Percentiles rank a stretch among this genome's conserved stretches.
Conservation (phyloP, 1,139 yeast genomes). For the Torulaspora globosa region DNA sequence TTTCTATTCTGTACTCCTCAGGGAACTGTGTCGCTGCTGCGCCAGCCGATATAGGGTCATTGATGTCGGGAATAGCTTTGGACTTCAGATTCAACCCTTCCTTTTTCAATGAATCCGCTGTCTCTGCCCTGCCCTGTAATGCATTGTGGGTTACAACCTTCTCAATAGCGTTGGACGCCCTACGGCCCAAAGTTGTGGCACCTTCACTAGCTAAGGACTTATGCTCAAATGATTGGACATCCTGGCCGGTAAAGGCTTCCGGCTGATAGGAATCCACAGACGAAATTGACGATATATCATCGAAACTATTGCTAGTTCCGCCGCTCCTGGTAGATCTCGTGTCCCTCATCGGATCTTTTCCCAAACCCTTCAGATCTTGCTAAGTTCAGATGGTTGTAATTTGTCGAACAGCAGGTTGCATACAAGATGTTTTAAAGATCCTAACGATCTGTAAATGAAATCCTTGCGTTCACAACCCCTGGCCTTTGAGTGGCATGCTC, state of each 20-base stretch:
- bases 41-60: slow-evolving; percentile 24
- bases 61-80: slow-evolving; percentile 27
- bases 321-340: background rate
- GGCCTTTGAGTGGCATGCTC: background rate
- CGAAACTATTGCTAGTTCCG: slow-evolving; percentile 22
- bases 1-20: slow-evolving; percentile 75
- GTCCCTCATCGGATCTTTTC: background rate
- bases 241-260: slow-evolving; percentile 27
- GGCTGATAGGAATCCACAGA: slow-evolving; percentile 30
- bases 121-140: slow-evolving; percentile 25
- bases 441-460: background rate
- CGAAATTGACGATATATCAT: slow-evolving; percentile 30
- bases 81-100: slow-evolving; percentile 23
- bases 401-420: too few relatives aligned
- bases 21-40: slow-evolving; percentile 48
- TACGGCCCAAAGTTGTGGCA: slow-evolving; percentile 17
- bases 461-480: background rate
- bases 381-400: too few relatives aligned
- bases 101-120: slow-evolving; percentile 26
- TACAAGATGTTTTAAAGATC: too few relatives aligned
- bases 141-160: slow-evolving; percentile 25
- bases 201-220: slow-evolving; percentile 18
- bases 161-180: slow-evolving; percentile 24
- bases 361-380: background rate
- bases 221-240: slow-evolving; percentile 1